phyloP scores from a whole-genome alignment of 2,329 filamentous ascomycete genomes.

The Hypoxylon sp. region DNA sequence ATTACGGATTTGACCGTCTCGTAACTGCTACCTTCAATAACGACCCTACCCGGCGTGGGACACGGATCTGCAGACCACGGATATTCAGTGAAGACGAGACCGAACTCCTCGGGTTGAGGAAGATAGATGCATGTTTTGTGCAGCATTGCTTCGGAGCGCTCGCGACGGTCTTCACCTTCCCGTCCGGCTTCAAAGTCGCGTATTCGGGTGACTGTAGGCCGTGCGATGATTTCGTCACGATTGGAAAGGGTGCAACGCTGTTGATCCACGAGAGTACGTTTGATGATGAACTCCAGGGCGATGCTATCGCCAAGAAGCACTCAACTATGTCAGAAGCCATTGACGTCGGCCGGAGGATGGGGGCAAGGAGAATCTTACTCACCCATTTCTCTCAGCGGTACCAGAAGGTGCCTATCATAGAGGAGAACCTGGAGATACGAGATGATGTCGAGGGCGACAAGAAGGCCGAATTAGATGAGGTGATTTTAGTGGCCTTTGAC shows the following conservation, averaged over 20 bases:
- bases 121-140: conserved; percentile 78
- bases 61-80: conserved; percentile 46
- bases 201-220: conserved; percentile 97
- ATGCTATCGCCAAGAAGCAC: conserved; percentile 91
- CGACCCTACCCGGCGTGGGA: neutral
- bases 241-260: conserved; percentile 83
- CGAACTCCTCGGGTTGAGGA: conserved; percentile 71
- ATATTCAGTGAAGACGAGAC: conserved; percentile 59
- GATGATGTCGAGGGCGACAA: conserved; percentile 48
- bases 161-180: conserved; percentile 83
- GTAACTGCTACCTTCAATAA: conserved; percentile 34
- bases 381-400: conserved; percentile 98
- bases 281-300: conserved; percentile 83
- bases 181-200: conserved; percentile 85
- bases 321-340: conserved; percentile 90
- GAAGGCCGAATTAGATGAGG: conserved; percentile 62
- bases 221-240: conserved; percentile 74
- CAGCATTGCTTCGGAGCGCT: conserved; percentile 84
- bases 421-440: conserved; percentile 52
- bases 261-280: conserved; percentile 98
- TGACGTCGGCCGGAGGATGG: conserved; percentile 81
- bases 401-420: conserved; percentile 76
- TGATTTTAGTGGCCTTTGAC: conserved; percentile 82
- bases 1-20: conserved; percentile 76
- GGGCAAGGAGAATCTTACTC: conserved; percentile 82